Evolutionary conservation across 2,329 filamentous ascomycete genomes (phyloP), one percentile per base, ranked within the genome.

Genomic region (Microdochium bolleyi): DNA sequence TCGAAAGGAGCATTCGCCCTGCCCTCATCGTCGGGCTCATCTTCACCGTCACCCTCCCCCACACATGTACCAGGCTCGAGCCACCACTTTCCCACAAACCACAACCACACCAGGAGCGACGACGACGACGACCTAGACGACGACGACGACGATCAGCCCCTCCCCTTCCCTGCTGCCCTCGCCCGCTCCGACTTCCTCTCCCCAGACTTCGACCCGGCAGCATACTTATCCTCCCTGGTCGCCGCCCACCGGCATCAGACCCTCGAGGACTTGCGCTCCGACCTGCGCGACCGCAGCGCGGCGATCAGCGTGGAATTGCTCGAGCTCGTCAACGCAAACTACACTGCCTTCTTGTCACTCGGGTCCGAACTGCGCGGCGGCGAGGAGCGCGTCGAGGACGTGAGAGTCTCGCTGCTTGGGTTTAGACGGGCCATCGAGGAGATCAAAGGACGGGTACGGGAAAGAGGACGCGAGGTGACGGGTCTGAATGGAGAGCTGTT

Each of bases 281-380:
- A 99, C 64, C 77, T 99, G 16, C 85, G 92, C 48, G 83, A 91
- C 54, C 80, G 95, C 51, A 89, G 85, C 60, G 82, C 88, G 60
- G 79, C 86, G 21, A 85, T 99, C 56, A 88, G 85, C 62, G 83
- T 87, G 57, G 94, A 99, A 72, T 78, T 99, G 2, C 78, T 99
- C 19, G 92, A 96, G 71, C 82, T 99, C 8, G 94, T 99, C 59
- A 99, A 99, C 65, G 82, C 87, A 51, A 95, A 99, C 70, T 97
- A 99, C 67, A 87, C 90, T 49, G 88, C 92, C 53, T 99, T 99
- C 61, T 71, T 99, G 3, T 85, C 85, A 0, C 73, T 99, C 0
- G 95, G 94, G 0, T 83, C 80, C 49, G 88, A 90, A 61, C 73
- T 99, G 46, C 82, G 83, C 52, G 92, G 92, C 2, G 95, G 95